Evolutionary conservation across 2,329 filamentous ascomycete species (phyloP).

Genomic region (Alternaria gansuensis): DNA sequence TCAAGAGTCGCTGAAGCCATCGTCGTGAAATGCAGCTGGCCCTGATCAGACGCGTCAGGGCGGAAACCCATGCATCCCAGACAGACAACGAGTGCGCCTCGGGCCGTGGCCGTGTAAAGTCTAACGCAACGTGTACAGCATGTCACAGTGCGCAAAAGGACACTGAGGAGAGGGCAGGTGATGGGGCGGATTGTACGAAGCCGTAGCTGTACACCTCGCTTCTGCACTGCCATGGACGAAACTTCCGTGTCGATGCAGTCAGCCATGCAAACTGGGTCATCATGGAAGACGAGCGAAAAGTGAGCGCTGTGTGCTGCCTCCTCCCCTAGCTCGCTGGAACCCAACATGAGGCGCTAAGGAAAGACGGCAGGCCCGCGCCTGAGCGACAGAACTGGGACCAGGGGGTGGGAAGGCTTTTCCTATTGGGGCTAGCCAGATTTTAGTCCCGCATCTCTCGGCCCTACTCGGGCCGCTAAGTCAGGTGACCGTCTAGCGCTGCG

Average conservation of each 20-base stretch:
- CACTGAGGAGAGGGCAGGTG: constrained; percentile 34
- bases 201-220: constrained; percentile 22
- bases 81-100: constrained; percentile 38
- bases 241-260: constrained; percentile 27
- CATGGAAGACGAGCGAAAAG: constrained; percentile 7
- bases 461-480: background rate
- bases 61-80: constrained; percentile 29
- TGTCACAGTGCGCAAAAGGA: constrained; percentile 40
- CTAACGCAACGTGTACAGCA: constrained; percentile 39
- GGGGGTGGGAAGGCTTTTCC: constrained; percentile 24
- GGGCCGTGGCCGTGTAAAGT: constrained; percentile 48
- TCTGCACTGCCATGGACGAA: constrained; percentile 34
- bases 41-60: constrained; percentile 38
- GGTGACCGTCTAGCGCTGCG: constrained; percentile 32
- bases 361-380: constrained; percentile 27
- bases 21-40: constrained; percentile 31
- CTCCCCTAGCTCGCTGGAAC: constrained; percentile 13
- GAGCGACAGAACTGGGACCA: constrained; percentile 32
- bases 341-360: constrained; percentile 30
- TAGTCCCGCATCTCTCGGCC: background rate
- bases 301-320: constrained; percentile 13
- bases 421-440: background rate
- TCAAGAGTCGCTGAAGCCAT: constrained; percentile 21
- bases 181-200: constrained; percentile 27
- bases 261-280: constrained; percentile 18